phyloP scores from a whole-genome alignment of 1,284 basidiomycete genomes.

The Sparassis latifolia region DNA sequence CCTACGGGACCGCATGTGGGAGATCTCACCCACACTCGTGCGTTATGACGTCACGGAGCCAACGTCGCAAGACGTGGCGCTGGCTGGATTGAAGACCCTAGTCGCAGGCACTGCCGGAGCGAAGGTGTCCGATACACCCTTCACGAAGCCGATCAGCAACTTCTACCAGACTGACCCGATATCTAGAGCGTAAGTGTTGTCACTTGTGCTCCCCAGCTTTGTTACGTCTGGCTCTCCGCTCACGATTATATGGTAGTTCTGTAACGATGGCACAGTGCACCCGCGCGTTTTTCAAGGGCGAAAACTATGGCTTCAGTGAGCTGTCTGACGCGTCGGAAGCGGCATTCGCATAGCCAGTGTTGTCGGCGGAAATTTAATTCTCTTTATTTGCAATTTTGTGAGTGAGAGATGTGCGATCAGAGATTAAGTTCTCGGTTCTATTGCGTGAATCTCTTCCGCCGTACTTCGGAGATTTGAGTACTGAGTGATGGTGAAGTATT shows the following conservation, averaged over 20 bases:
- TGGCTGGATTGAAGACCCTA: constrained; percentile 65
- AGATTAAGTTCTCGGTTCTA: too few species aligned
- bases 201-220: neutral
- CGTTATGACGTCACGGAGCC: constrained; percentile 84
- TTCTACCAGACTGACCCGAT: constrained; percentile 96
- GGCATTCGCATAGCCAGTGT: constrained; percentile 37
- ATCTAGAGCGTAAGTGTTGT: constrained; percentile 66
- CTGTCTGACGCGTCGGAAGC: constrained; percentile 32
- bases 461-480: too few species aligned
- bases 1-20: constrained; percentile 94
- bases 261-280: constrained; percentile 87
- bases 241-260: constrained; percentile 40
- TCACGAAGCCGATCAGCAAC: constrained; percentile 84
- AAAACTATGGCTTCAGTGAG: constrained; percentile 40
- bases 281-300: constrained; percentile 65
- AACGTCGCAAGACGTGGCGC: constrained; percentile 66
- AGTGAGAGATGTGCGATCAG: too few species aligned
- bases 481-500: too few species aligned
- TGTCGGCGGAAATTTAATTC: constrained; percentile 10
- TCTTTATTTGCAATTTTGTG: too few species aligned
- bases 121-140: constrained; percentile 54
- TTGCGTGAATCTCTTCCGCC: too few species aligned
- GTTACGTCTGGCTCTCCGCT: neutral
- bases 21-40: constrained; percentile 88
- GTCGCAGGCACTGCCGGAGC: constrained; percentile 43